phyloP scores from a whole-genome alignment of 148 eudicot genomes.

The Chenopodium berlandieri region DNA sequence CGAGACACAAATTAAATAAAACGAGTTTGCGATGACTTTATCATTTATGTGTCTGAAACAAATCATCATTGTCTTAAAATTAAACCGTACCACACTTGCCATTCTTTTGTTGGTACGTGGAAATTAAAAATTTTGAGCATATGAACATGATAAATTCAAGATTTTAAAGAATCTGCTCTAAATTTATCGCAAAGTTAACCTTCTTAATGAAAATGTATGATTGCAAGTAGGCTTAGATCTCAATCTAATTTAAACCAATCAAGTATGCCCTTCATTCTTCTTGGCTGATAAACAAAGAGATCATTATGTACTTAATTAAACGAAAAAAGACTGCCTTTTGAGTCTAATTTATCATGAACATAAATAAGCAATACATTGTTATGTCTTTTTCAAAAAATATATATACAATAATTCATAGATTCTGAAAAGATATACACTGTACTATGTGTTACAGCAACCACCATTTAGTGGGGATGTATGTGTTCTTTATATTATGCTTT shows the following conservation, averaged over 20 bases:
- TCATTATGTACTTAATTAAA: background rate
- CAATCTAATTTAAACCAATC: constrained; percentile 3
- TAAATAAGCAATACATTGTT: background rate
- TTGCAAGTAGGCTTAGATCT: constrained; percentile 1
- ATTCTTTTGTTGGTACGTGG: no score
- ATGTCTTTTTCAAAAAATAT: background rate
- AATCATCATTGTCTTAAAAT: no score
- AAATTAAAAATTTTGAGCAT: background rate
- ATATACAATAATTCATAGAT: background rate
- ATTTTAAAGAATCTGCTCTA: background rate
- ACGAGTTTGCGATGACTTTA: no score
- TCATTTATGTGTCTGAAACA: no score
- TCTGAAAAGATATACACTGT: background rate
- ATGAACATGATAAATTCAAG: background rate
- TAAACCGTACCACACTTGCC: no score
- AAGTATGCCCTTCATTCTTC: background rate
- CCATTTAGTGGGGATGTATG: background rate
- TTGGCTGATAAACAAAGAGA: background rate
- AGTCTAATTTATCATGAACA: background rate
- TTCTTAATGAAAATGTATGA: background rate
- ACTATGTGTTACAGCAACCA: background rate
- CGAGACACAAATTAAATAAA: no score
- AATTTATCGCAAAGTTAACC: background rate
- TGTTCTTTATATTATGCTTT: background rate
- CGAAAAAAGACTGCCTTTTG: background rate